Base-by-base conservation (phyloP, 352 stramenopile genomes). In the Saprolegnia diclina region DNA sequence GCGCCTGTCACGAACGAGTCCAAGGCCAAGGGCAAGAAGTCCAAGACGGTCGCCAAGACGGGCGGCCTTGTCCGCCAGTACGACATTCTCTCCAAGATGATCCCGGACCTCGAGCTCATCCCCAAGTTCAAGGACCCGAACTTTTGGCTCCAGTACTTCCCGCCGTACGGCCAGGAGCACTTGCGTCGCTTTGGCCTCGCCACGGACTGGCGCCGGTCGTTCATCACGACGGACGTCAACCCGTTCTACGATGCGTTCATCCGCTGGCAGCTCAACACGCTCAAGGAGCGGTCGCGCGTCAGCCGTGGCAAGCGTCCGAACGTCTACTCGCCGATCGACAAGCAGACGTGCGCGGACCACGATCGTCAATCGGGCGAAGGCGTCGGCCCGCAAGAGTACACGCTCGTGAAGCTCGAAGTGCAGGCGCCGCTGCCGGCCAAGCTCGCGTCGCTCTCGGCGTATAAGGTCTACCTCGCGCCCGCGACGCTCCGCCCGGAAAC, bases 171-270 rank as follows among this genome's bases (percentile, higher is more conserved):
- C 46, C 79, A 95, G 29, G 72, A 83, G n/a, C 97, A 99, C 78
- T 82, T 99, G 57, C 97, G 98, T 77, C 86, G 86, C 64, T 99
- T 99, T 73, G 98, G 98, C 48, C 85, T 94, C 55, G 91, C 88
- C 72, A 94, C 99, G 16, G 98, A 99, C 79, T 99, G 97, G 97
- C 82, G 98, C 67, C 88, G 98, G 32, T 96, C 92, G 37, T 99
- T 99, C 82, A 99, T 99, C 75, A 99, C 98, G 19, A 99, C 98
- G 40, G 88, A 97, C 48, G 90, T 98, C 37, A 99, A 99, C 82
- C 95, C 95, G 19, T 99, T 99, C 78, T 99, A 99, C 81, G 96
- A 99, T 76, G 86, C 91, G 45, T 99, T 99, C 80, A 98, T 99
- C 75, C 94, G 88, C 56, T 99, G 98, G 98, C 97, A 99, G 82